Base-by-base conservation (phyloP, 2,329 filamentous ascomycete genomes). In the Colletotrichum cuscutae region DNA sequence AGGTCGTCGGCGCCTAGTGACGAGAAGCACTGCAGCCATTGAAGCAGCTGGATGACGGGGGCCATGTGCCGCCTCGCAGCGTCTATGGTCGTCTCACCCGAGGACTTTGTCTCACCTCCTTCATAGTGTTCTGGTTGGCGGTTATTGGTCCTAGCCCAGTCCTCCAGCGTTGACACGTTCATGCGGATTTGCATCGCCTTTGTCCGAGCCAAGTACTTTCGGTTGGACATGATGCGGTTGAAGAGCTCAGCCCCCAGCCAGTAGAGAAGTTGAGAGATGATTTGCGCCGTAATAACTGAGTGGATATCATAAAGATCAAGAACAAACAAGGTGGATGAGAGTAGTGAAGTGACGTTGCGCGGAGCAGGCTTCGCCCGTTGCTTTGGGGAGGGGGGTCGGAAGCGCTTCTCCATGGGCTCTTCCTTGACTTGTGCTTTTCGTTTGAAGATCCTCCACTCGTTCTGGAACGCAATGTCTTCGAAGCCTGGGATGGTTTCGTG, bases 151-250 rank as follows among this genome's bases (percentile, higher is more conserved):
- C 96, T 90, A 1, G 97, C 96, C 97, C 97, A 99, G 79, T 99
- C 97, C 82, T 99, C 97, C 24, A 99, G 86, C 8, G 92, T 93
- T 0, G 97, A 98, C 7, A 99, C 91, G 80, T 99, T 99, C 95
- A 99, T 98, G 76, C 97, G 94, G 77, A 99, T 98, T 81, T 99
- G 97, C 97, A 99, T 99, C 4, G 97, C 97, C 82, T 99, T 99
- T 22, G 97, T 99, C 65, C 97, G 90, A 6, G 97, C 96, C 11
- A 99, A 88, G 79, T 98, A 99, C 81, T 96, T 95, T 76, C 95
- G 91, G 79, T 97, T 98, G 35, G 94, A 96, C 94, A 99, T 98
- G 82, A 99, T 94, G 71, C 96, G 93, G 82, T 99, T 99, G 86
- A 99, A 99, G 9, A 98, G 90, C 83, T 99, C 97, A 0, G 96